Percentiles rank a stretch among this genome's conserved stretches.
These are phyloP conservation scores for Inosperma sp. DNA, from an alignment of 768 basidiomycete genomes.

Conservation along the genomic window DNA sequence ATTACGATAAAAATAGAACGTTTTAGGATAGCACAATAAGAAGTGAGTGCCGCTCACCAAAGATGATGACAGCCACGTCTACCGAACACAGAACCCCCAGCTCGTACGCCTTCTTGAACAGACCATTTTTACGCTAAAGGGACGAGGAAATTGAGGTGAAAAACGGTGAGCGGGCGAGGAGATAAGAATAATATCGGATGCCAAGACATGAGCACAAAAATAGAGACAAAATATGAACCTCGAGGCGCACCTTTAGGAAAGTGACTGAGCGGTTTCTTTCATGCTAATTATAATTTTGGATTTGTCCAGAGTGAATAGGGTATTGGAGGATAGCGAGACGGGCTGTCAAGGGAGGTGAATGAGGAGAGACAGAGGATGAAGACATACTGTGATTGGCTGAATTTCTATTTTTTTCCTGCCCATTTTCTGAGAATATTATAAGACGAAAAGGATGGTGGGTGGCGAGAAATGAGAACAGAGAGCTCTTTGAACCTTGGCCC, in stretches of 20 bases:
- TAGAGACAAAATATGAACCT: conserved; percentile 45
- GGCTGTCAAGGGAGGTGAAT: too few relatives aligned
- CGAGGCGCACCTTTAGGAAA: conserved; percentile 71
- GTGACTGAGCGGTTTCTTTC: conserved; percentile 90
- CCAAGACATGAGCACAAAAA: conserved; percentile 55
- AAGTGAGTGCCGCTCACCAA: conserved; percentile 36
- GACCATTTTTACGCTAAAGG: conserved; percentile 76
- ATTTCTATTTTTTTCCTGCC: conserved; percentile 81
- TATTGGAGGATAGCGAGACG: conserved; percentile 17
- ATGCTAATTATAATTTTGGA: conserved; percentile 65
- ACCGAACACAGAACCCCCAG: conserved; percentile 88
- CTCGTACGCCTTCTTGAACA: conserved; percentile 90
- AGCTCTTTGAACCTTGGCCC: conserved; percentile 21
- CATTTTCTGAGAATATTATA: conserved; percentile 35
- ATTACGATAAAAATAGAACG: conserved; percentile 42
- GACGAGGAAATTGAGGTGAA: conserved; percentile 4
- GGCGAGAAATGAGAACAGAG: conserved; percentile 18
- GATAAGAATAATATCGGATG: conserved; percentile 36
- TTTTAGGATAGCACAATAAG: conserved; percentile 17
- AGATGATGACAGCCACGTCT: conserved; percentile 85
- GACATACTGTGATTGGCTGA: conserved; percentile 70
- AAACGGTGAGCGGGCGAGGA: conserved; percentile 9
- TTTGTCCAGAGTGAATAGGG: conserved; percentile 29
- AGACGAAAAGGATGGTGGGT: conserved; percentile 16
- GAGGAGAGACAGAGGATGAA: conserved; percentile 17